Conservation (phyloP, 1,139 yeast species). For the Taphrina confusa region DNA sequence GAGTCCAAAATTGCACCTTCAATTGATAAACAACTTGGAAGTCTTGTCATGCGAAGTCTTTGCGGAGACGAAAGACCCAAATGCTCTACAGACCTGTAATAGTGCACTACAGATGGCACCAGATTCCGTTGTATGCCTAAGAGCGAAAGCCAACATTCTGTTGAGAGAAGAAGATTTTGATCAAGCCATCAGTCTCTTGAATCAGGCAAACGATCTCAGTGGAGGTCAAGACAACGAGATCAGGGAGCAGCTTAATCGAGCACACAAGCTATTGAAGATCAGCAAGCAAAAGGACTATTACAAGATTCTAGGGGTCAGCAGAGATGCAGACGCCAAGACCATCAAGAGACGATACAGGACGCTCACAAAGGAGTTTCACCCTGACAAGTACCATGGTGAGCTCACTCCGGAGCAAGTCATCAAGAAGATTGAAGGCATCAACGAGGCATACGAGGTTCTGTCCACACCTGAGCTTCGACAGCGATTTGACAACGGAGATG, state of each 20-base stretch:
- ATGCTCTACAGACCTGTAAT: slow-evolving; percentile 50
- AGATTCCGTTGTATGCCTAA: slow-evolving; percentile 53
- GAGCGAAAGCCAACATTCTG: slow-evolving; percentile 53
- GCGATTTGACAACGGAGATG: slow-evolving; percentile 67
- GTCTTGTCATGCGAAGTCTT: slow-evolving; percentile 55
- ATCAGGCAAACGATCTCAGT: slow-evolving; percentile 50
- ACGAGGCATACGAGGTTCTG: slow-evolving; percentile 87
- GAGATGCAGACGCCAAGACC: slow-evolving; percentile 68
- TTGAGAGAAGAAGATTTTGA: slow-evolving; percentile 50
- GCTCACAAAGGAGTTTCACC: slow-evolving; percentile 80
- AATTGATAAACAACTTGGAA: slow-evolving; percentile 46
- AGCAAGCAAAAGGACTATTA: slow-evolving; percentile 73
- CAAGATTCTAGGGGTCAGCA: slow-evolving; percentile 67
- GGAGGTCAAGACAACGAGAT: slow-evolving; percentile 53
- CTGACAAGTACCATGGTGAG: slow-evolving; percentile 80
- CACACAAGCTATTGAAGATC: slow-evolving; percentile 56
- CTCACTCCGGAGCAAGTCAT: slow-evolving; percentile 71
- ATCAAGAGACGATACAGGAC: slow-evolving; percentile 80
- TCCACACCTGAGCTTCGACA: slow-evolving; percentile 61
- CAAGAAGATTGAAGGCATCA: slow-evolving; percentile 83
- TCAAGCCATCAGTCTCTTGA: slow-evolving; percentile 51
- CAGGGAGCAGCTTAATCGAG: slow-evolving; percentile 56
- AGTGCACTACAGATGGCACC: slow-evolving; percentile 45
- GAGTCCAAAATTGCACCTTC: slow-evolving; percentile 35
- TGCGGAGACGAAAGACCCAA: slow-evolving; percentile 46